Base-by-base conservation (phyloP, 2,329 filamentous ascomycete species). In the Ciborinia camelliae region DNA sequence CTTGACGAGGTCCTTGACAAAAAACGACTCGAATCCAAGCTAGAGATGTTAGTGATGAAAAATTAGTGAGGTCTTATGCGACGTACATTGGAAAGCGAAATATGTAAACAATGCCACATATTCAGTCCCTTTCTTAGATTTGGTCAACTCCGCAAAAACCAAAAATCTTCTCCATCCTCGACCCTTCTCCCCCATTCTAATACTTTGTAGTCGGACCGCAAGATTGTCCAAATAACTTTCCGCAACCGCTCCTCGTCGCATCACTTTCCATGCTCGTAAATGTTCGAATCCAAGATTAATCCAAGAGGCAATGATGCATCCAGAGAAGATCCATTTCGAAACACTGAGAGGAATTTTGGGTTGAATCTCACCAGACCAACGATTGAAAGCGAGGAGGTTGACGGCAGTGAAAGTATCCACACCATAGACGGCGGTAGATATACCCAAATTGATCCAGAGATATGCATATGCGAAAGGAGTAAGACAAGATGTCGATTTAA, bases 391-490 rank as follows among this genome's bases (percentile, higher is more conserved):
- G 59, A 99, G 84, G 48, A 99, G 82, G 68, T 97, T 96, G 78
- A 97, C 85, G 68, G 93, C 93, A 5, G 93, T 97, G 75, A 97
- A 98, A 67, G 88, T 92, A 78, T 98, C 94, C 75, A 96, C 90
- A 35, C 82, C 87, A 77, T 97, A 97, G 70, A 97, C 92, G 52
- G 91, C 89, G 58, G 94, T 76, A 3, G 92, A 95, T 65, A 96
- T 81, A 61, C 92, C 64, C 52, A 94, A 83, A 71, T 92, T 90
- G 65, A 95, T 82, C 84, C 89, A 95, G 60, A 98, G 84, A 78
- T 92, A 95, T 72, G 81, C 85, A 76, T 97, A 98, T 66, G 92
- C 93, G 70, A 96, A 83, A 10, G 85, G 82, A 0, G 90, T 84
- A 70, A 90, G 87, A 76, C 90, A 92, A 18, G 91, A 94, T 37